Percentiles rank a stretch among this genome's conserved stretches.
phyloP scores from a whole-genome alignment of 495 filamentous ascomycete species.

The Apiosordaria backusii region DNA sequence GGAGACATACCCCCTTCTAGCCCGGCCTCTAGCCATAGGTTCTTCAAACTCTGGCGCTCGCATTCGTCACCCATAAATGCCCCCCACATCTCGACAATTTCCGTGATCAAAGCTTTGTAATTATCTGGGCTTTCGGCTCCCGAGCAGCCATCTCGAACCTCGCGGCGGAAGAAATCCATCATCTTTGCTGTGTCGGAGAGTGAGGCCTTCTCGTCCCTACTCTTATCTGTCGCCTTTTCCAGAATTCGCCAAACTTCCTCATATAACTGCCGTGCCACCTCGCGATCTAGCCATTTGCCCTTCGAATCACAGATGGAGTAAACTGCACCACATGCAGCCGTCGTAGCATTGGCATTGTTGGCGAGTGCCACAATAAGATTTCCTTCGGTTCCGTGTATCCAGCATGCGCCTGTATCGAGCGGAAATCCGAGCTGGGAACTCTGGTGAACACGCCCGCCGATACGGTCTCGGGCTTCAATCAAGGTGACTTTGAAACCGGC shows the following conservation, averaged over 20 bases:
- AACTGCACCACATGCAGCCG: neutral
- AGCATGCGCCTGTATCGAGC: neutral
- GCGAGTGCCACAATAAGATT: neutral
- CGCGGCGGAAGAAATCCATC: neutral
- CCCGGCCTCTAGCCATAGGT: conserved; percentile 71
- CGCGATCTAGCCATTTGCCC: neutral
- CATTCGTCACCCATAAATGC: conserved; percentile 3
- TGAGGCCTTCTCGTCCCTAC: neutral
- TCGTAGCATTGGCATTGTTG: neutral
- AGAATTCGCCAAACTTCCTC: neutral
- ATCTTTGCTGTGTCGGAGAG: neutral
- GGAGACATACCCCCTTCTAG: conserved; percentile 1
- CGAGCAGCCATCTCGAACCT: neutral
- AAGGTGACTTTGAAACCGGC: neutral
- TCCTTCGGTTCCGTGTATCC: neutral
- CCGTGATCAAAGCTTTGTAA: neutral
- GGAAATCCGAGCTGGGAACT: neutral
- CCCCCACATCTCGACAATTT: conserved; percentile 4
- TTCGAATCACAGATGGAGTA: neutral
- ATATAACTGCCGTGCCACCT: neutral
- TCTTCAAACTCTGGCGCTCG: conserved; percentile 62
- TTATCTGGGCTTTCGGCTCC: neutral
- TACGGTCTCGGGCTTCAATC: neutral
- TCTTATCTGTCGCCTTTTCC: neutral
- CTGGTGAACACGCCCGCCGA: neutral